phyloP scores from a whole-genome alignment of 2,329 filamentous ascomycete species.

The Penicillium hesseltinei region DNA sequence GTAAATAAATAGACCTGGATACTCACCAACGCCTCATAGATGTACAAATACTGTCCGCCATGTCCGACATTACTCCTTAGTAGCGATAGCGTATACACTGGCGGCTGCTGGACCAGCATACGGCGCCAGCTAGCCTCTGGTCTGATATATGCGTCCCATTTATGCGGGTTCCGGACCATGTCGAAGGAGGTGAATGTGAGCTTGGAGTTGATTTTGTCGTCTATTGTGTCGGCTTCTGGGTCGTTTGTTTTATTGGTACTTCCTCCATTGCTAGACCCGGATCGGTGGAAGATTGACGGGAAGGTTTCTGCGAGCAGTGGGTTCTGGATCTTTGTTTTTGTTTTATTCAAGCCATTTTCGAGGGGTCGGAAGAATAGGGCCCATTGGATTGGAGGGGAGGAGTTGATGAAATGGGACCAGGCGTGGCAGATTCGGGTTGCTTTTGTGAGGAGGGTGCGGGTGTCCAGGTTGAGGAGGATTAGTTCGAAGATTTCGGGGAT shows the following conservation, averaged over 20 bases:
- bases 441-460: conserved; percentile 7
- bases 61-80: conserved; percentile 2
- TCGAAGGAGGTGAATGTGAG: conserved; percentile 1
- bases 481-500: conserved; percentile 9
- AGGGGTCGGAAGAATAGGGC: conserved; percentile 2
- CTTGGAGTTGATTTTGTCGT: too few species aligned
- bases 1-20: not conserved
- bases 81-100: not conserved
- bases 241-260: not conserved
- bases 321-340: not conserved
- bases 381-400: not conserved
- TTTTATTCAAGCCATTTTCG: not conserved
- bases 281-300: not conserved
- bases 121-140: conserved; percentile 6
- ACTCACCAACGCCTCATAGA: conserved; percentile 3
- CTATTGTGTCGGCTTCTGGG: not conserved
- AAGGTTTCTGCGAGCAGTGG: conserved; percentile 1
- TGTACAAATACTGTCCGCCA: not conserved
- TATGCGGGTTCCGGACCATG: not conserved
- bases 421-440: conserved; percentile 2
- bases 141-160: not conserved
- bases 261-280: not conserved
- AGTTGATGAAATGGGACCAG: conserved; percentile 4
- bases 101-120: conserved; percentile 8
- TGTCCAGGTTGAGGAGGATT: conserved; percentile 7